These are phyloP conservation scores for Heritiera fomes DNA, from an alignment of 345 rosid genomes.

Conservation along the genomic window DNA sequence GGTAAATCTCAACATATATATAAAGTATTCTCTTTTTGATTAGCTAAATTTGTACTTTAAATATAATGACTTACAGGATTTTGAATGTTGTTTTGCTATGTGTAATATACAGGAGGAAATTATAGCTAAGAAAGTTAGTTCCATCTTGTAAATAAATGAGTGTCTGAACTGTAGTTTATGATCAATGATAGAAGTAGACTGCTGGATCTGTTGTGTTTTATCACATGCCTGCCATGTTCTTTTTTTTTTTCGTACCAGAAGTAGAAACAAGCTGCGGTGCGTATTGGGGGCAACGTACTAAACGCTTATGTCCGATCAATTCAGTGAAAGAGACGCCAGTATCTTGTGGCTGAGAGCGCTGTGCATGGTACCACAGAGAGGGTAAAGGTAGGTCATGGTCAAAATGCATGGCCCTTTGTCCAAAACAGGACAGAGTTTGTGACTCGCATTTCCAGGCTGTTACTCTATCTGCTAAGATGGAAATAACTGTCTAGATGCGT, in stretches of 20 bases:
- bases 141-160: conserved; percentile 2
- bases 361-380: not conserved
- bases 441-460: not conserved
- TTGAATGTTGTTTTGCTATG: not conserved
- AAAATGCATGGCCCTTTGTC: no score
- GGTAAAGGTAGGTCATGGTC: not conserved
- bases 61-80: not conserved
- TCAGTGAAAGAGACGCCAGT: not conserved
- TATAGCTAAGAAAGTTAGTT: not conserved
- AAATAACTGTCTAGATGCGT: no score
- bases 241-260: not conserved
- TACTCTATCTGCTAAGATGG: no score
- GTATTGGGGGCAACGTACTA: no score
- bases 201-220: not conserved
- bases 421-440: not conserved
- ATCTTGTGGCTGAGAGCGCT: not conserved
- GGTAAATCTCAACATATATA: not conserved
- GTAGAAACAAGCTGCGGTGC: not conserved
- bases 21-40: not conserved
- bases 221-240: not conserved
- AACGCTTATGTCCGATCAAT: not conserved
- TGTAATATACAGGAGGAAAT: conserved; percentile 6
- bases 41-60: not conserved
- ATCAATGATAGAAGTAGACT: not conserved
- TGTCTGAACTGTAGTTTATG: not conserved